Evolutionary conservation across 345 rosid species (phyloP), one percentile per base, ranked within the genome.

Genomic region (Eucalyptus pauciflora): DNA sequence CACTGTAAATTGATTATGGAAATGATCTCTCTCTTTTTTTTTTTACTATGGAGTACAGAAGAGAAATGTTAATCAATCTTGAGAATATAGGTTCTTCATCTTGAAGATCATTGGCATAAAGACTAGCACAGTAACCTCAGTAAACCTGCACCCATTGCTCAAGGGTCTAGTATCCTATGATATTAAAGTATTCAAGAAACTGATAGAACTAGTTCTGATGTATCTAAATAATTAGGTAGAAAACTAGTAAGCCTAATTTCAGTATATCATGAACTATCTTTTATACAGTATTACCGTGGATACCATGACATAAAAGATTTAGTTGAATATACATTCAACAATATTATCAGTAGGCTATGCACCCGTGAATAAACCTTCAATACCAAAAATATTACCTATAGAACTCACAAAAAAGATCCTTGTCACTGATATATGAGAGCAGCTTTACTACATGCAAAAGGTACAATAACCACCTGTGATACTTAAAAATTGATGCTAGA

Each of bases 341-440:
- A 16, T 67, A 67, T 8, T 22, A 6, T 67, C 22, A 15, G 43
- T 8, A 31, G 79, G 24, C 41, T 15, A 67, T 31, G 58, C 20
- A 33, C 50, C 31, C 37, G 10, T 41, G 49, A 12, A 64, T 12
- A 6, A 10, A 4, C 20, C 41, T 67, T 10, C 15, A 3, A 31
- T 67, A 3, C 79, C 4, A 67, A 64, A 15, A 31, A 31, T 67
- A 15, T 87, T 87, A 96, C 99, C 98, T 93, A 90, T 95, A 95
- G 69, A 95, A 96, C 91, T 95, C 99, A 1, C 95, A 97, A 90
- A 95, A 97, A 86, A 97, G 95, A 89, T 97, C 99, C 91, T 97
- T 97, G 89, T 97, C 98, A 76, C 95, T 94, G 33, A 95, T 95
- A 85, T 95, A 94, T 7, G 96, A 96, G 88, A 97, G 97, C 92